phyloP scores from a whole-genome alignment of 768 basidiomycete genomes.

The Kockovaella imperatae region DNA sequence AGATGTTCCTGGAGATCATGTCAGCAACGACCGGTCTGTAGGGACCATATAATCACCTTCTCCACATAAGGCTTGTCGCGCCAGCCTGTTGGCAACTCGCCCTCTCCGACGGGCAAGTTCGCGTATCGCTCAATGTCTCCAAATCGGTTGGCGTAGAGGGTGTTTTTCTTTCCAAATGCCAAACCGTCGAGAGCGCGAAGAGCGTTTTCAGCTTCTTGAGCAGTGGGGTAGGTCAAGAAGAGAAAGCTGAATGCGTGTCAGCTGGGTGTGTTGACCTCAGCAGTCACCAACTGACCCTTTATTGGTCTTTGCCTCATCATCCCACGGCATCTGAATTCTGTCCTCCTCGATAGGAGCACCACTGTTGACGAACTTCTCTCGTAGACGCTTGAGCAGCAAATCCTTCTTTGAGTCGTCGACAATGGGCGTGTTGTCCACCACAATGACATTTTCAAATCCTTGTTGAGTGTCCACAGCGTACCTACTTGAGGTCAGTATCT shows the following conservation, averaged over 20 bases:
- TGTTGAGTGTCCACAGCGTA: conserved; percentile 78
- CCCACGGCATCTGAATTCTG: conserved; percentile 82
- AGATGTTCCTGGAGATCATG: conserved; percentile 77
- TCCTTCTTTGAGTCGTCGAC: conserved; percentile 81
- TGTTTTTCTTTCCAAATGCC: conserved; percentile 79
- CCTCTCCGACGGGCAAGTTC: conserved; percentile 49
- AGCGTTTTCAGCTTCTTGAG: conserved; percentile 42
- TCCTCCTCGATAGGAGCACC: conserved; percentile 68
- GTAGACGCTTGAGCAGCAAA: conserved; percentile 68
- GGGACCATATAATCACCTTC: conserved; percentile 22
- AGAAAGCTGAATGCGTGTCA: conserved; percentile 54
- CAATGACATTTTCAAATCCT: conserved; percentile 80
- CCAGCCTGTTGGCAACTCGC: conserved; percentile 39
- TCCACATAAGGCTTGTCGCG: conserved; percentile 38
- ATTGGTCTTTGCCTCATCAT: conserved; percentile 69
- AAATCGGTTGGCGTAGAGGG: conserved; percentile 76
- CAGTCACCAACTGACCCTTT: conserved; percentile 63
- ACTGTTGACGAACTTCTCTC: conserved; percentile 75
- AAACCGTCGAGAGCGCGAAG: conserved; percentile 42
- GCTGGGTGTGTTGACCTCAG: conserved; percentile 1
- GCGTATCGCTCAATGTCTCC: conserved; percentile 79
- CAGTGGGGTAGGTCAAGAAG: conserved; percentile 54
- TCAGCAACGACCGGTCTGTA: neutral
- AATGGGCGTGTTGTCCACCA: conserved; percentile 84
- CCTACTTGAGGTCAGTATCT: conserved; percentile 47